Evolutionary conservation across 257 asterid genomes (phyloP).

Genomic region (Verbena officinalis): DNA sequence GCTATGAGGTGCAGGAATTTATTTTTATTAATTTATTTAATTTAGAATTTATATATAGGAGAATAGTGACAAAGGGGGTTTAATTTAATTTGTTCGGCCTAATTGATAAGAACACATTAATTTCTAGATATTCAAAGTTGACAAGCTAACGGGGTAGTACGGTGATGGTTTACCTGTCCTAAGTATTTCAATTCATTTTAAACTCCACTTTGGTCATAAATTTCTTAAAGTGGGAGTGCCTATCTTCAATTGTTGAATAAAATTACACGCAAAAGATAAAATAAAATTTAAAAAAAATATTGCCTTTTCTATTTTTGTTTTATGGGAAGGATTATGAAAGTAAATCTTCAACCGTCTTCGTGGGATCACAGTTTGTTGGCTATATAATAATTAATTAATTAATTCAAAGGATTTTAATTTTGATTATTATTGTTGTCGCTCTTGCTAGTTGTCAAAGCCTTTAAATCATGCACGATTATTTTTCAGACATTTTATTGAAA

Average conservation of each 20-base stretch:
- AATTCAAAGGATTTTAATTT: not conserved
- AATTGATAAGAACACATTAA: constrained; percentile 41
- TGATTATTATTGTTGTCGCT: no score
- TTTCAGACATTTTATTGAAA: constrained; percentile 22
- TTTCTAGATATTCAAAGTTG: constrained; percentile 42
- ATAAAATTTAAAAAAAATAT: not conserved
- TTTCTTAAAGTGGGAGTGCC: not conserved
- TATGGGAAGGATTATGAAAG: no score
- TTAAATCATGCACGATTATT: not conserved
- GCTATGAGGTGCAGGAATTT: constrained; percentile 24
- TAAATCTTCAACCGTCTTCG: no score
- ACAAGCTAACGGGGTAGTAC: constrained; percentile 22
- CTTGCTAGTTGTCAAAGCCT: not conserved
- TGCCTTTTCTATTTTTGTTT: no score
- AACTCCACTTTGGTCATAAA: not conserved
- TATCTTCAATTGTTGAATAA: not conserved
- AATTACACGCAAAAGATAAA: constrained; percentile 6
- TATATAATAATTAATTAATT: not conserved
- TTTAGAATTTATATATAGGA: not conserved
- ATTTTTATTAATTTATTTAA: not conserved
- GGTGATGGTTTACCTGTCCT: constrained; percentile 24
- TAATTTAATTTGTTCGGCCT: constrained; percentile 29
- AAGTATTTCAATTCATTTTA: not conserved
- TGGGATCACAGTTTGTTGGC: constrained; percentile 11
- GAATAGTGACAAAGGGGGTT: not conserved